A percentile compares a stretch with the other conserved stretches of the same genome.
phyloP scores from a whole-genome alignment of 352 stramenopile species.

The Aphanomyces invadans region DNA sequence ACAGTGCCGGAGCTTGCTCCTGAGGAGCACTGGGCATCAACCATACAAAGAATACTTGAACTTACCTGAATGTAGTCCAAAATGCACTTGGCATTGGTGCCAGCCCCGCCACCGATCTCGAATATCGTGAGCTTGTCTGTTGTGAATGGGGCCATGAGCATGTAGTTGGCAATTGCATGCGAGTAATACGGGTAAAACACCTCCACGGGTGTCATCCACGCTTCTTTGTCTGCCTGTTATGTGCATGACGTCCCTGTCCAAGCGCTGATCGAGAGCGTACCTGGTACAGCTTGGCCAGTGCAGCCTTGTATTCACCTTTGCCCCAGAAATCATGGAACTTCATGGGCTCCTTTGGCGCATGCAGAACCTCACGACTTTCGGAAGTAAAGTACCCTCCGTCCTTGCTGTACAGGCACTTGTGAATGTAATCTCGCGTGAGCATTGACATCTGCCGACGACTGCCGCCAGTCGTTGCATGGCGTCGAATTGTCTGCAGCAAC shows the following conservation, averaged over 20 bases:
- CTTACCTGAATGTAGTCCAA: slow-evolving; percentile 71
- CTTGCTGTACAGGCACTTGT: slow-evolving; percentile 68
- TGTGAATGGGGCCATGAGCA: slow-evolving; percentile 59
- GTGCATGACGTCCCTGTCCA: too few species aligned
- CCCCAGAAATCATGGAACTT: slow-evolving; percentile 76
- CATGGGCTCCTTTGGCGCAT: slow-evolving; percentile 47
- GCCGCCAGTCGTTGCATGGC: background rate
- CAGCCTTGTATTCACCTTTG: slow-evolving; percentile 56
- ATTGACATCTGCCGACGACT: slow-evolving; percentile 21
- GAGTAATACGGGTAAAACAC: slow-evolving; percentile 86
- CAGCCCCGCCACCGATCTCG: slow-evolving; percentile 82
- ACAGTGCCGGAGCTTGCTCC: slow-evolving; percentile 61
- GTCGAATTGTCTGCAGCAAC: background rate
- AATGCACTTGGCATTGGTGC: slow-evolving; percentile 86
- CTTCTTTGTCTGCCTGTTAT: slow-evolving; percentile 40
- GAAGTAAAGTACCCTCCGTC: slow-evolving; percentile 79
- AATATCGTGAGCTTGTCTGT: slow-evolving; percentile 57
- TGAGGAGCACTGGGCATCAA: background rate
- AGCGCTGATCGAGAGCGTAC: slow-evolving; percentile 1
- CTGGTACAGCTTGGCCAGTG: slow-evolving; percentile 59
- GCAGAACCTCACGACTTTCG: slow-evolving; percentile 60
- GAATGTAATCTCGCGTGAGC: slow-evolving; percentile 79
- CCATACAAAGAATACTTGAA: background rate
- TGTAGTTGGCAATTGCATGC: slow-evolving; percentile 80
- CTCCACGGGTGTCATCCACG: slow-evolving; percentile 87